Evolutionary conservation across 495 filamentous ascomycete genomes (phyloP), one percentile per base, ranked within the genome.

Genomic region (Pseudevernia furfuracea): DNA sequence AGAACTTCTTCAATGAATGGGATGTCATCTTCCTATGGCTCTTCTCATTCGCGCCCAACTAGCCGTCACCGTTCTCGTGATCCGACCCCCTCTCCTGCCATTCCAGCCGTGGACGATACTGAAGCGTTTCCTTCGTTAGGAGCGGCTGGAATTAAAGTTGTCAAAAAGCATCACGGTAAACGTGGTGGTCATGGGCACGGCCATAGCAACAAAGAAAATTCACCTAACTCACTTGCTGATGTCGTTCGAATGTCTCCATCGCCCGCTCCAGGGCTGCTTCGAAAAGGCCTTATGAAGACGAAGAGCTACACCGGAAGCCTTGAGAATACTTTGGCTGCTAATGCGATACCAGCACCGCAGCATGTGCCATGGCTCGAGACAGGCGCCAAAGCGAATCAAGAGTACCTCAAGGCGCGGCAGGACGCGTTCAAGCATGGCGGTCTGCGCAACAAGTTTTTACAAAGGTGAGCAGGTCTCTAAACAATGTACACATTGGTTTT

Each of bases 311-410:
- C 71, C 72, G 65, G 74, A 70, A 76, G 79, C 74, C 87, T 89
- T 21, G 91, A 96, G 70, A 90, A 91, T 70, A 91, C 85, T 69
- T 82, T 84, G 21, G 88, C 90, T 37, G 89, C 90, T 19, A 83
- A 87, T 75, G 84, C 90, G 12, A 97, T 99, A 64, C 85, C 89
- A 9, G 78, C 85, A 38, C 95, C 95, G 6, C 89, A 92, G 72
- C 89, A 97, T 71, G 91, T 97, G 53, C 95, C 94, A 11, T 99
- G 95, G 95, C 80, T 97, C 1, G 93, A 96, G 73, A 97, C 95
- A 3, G 95, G 95, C n/a, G 85, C 88, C 14, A 85, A 81, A 46
- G 88, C 89, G 57, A 97, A 99, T 75, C 89, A 90, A 76, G 87
- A 89, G 46, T 99, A 99, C 73, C 86, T 97, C 65, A 95, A 96